Evolutionary conservation across 257 asterid genomes (phyloP).

Genomic region (Gentiana dahurica): DNA sequence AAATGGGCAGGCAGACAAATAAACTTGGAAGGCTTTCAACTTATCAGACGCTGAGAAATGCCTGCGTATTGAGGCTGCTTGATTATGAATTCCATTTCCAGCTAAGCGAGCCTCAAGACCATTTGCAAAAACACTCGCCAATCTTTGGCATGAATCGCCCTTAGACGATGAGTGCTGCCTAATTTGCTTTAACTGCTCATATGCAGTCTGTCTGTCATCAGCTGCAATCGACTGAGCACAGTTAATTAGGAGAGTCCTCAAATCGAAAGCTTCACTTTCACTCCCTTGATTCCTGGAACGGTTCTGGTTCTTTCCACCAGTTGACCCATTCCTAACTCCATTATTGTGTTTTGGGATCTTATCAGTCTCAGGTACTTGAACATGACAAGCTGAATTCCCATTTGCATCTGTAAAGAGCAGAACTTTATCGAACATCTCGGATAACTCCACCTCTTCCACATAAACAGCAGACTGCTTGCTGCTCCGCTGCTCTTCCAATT

Average conservation of each 20-base stretch:
- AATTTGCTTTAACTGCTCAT: constrained; percentile 62
- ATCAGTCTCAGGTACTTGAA: constrained; percentile 6
- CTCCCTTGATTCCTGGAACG: constrained; percentile 35
- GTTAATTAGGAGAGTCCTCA: constrained; percentile 57
- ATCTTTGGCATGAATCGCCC: constrained; percentile 71
- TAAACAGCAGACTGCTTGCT: constrained; percentile 69
- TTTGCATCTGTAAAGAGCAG: constrained; percentile 46
- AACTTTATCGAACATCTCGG: constrained; percentile 73
- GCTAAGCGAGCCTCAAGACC: constrained; percentile 85
- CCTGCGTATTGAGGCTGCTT: constrained; percentile 46
- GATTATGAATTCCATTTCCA: constrained; percentile 65
- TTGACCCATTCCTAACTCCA: constrained; percentile 20
- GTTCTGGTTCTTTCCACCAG: constrained; percentile 32
- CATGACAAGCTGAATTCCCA: constrained; percentile 17
- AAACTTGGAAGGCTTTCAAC: constrained; percentile 74
- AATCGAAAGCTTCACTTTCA: constrained; percentile 51
- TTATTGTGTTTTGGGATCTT: constrained; percentile 14
- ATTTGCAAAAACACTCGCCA: constrained; percentile 56
- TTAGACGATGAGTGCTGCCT: constrained; percentile 52
- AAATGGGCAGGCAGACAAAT: constrained; percentile 66
- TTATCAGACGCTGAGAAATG: constrained; percentile 62
- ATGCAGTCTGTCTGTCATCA: constrained; percentile 62
- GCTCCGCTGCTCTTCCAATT: constrained; percentile 59
- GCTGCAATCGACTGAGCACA: constrained; percentile 83
- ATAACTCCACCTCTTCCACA: constrained; percentile 61